phyloP scores from a whole-genome alignment of 2,329 filamentous ascomycete species.

The Penicillium thymicola region DNA sequence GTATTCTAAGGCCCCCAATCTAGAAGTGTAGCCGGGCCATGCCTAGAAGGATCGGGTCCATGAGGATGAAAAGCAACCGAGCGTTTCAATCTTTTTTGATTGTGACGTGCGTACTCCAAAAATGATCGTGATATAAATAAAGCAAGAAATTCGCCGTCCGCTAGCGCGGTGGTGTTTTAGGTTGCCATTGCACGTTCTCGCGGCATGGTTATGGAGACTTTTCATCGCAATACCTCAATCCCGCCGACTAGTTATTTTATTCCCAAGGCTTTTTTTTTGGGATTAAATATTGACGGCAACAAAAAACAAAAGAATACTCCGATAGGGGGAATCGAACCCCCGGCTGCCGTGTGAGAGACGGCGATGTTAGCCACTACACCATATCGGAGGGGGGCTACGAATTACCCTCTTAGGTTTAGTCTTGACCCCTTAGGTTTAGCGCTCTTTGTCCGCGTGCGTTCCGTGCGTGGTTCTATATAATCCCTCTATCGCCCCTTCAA shows the following conservation, averaged over 20 bases:
- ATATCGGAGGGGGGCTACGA: too few species aligned
- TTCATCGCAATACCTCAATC: not conserved
- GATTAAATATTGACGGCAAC: too few species aligned
- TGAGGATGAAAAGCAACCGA: not conserved
- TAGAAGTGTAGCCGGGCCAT: not conserved
- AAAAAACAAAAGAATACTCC: slow-evolving; percentile 1
- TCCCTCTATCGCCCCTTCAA: not conserved
- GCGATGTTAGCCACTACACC: slow-evolving; percentile 32
- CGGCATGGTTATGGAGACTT: too few species aligned
- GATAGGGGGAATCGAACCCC: slow-evolving; percentile 31
- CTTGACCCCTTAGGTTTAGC: too few species aligned
- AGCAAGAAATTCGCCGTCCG: too few species aligned
- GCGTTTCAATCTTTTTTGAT: not conserved
- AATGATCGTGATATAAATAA: not conserved
- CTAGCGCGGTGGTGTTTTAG: too few species aligned
- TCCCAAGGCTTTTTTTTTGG: not conserved
- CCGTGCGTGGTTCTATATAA: not conserved
- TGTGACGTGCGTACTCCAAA: not conserved
- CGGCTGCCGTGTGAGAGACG: slow-evolving; percentile 31
- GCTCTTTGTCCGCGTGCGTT: not conserved
- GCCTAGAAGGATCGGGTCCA: not conserved
- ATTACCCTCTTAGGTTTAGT: too few species aligned
- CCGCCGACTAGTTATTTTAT: not conserved
- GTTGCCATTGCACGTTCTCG: not conserved
- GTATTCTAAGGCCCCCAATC: not conserved